Conservation (phyloP, 352 stramenopile species). For the Globisporangium barbulae region DNA sequence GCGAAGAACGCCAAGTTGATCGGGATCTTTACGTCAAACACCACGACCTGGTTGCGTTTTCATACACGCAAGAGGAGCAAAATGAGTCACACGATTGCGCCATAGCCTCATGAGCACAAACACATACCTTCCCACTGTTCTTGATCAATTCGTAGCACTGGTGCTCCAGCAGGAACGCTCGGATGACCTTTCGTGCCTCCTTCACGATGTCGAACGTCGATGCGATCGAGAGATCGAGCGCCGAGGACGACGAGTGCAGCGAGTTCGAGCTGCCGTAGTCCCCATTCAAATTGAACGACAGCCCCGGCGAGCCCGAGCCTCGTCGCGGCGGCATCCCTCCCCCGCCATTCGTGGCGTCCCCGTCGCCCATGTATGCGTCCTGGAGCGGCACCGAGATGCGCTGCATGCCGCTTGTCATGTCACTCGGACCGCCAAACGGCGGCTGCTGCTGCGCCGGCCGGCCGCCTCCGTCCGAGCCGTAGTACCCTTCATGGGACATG, state of each 20-base stretch:
- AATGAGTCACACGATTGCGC: neutral
- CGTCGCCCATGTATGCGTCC: constrained; percentile 37
- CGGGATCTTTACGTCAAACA: constrained; percentile 98
- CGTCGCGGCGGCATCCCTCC: constrained; percentile 10
- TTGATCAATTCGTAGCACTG: constrained; percentile 96
- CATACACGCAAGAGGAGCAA: neutral
- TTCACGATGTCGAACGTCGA: constrained; percentile 66
- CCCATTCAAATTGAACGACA: constrained; percentile 34
- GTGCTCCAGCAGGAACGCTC: constrained; percentile 85
- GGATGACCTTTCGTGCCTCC: constrained; percentile 80
- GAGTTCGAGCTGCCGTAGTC: constrained; percentile 20
- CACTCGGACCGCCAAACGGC: constrained; percentile 7
- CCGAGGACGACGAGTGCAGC: constrained; percentile 27
- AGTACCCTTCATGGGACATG: constrained; percentile 67
- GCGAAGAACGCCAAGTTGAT: constrained; percentile 99
- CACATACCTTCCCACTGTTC: constrained; percentile 88
- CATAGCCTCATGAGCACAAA: neutral
- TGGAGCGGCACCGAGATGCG: constrained; percentile 30
- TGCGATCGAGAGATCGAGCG: constrained; percentile 40
- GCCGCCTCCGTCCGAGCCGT: constrained; percentile 38
- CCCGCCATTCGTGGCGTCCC: constrained; percentile 5
- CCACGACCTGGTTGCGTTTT: constrained; percentile 70
- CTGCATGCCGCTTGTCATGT: constrained; percentile 13
- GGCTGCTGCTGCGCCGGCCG: constrained; percentile 11
- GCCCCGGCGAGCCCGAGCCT: constrained; percentile 6